Percentiles rank a stretch among this genome's conserved stretches.
Evolutionary conservation across 2,329 filamentous ascomycete species (phyloP).

Genomic region (Ceratocystiopsis minuta): DNA sequence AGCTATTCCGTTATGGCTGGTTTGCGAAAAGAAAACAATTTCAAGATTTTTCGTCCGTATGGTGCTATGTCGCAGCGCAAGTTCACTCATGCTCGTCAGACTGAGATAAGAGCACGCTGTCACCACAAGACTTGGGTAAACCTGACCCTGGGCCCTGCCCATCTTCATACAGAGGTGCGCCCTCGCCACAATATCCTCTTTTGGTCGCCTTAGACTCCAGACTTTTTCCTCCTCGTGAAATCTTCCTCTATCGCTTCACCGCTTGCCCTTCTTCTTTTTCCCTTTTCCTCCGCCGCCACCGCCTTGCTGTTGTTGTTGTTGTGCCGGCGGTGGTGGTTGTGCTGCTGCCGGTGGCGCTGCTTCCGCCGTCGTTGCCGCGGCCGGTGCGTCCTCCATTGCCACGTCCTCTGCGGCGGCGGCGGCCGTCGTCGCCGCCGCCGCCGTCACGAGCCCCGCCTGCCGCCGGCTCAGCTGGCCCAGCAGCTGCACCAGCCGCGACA

Average conservation of each 20-base stretch:
- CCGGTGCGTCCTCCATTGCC: constrained; percentile 14
- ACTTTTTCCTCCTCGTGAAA: neutral
- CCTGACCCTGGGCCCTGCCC: too few relatives aligned
- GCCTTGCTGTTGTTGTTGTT: constrained; percentile 12
- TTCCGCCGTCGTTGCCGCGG: constrained; percentile 11
- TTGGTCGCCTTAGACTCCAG: neutral
- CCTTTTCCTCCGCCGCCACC: constrained; percentile 30
- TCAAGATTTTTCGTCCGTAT: too few relatives aligned
- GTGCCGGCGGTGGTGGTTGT: constrained; percentile 2
- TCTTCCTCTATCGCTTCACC: constrained; percentile 22
- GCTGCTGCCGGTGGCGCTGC: constrained; percentile 12
- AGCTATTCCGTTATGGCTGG: too few relatives aligned
- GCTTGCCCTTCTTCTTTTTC: constrained; percentile 58
- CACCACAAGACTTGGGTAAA: too few relatives aligned
- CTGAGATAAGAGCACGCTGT: too few relatives aligned
- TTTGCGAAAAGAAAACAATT: too few relatives aligned
- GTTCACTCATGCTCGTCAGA: too few relatives aligned
- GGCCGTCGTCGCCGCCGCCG: constrained; percentile 13
- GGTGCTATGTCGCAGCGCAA: too few relatives aligned
- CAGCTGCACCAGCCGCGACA: constrained; percentile 60
- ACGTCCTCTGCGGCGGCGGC: constrained; percentile 17
- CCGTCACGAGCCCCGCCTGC: constrained; percentile 37
- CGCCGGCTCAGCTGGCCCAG: constrained; percentile 58
- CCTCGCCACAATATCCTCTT: too few relatives aligned
- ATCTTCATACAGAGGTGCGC: too few relatives aligned